phyloP scores from a whole-genome alignment of 441 rosid species.

The Geranium incanum region DNA sequence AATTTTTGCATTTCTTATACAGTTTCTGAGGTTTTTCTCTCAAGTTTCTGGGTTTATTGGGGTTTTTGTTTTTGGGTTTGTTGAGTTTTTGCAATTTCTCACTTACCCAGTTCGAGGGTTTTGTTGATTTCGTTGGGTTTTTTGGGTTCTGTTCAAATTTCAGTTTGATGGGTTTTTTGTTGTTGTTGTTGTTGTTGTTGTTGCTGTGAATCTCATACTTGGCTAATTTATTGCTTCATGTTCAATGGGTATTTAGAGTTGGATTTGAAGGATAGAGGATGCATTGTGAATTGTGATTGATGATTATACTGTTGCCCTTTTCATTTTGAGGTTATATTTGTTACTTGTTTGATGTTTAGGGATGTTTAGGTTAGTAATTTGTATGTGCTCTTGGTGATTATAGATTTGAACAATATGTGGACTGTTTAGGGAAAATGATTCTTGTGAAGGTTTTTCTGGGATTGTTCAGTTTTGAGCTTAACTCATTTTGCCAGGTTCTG shows the following conservation, averaged over 20 bases:
- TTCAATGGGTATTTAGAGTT: no score
- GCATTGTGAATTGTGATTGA: not conserved
- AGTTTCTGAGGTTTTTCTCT: not conserved
- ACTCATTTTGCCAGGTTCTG: not conserved
- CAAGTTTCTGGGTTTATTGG: not conserved
- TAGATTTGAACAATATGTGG: not conserved
- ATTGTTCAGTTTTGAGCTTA: not conserved
- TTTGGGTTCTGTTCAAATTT: not conserved
- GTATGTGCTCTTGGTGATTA: not conserved
- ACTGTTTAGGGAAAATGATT: conserved; percentile 1
- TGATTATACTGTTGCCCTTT: not conserved
- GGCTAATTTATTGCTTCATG: not conserved
- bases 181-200: not conserved
- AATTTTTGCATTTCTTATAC: not conserved
- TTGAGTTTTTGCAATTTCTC: not conserved
- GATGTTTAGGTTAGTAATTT: not conserved
- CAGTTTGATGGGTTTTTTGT: not conserved
- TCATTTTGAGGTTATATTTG: not conserved
- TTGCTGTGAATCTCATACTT: not conserved
- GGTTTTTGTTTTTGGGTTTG: not conserved
- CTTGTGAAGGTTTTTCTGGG: not conserved
- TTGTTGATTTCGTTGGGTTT: not conserved
- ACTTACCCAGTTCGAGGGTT: not conserved
- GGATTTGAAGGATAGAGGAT: no score
- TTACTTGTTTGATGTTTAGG: no score